A percentile compares a stretch with the other conserved stretches of the same genome.
phyloP scores from a whole-genome alignment of 2,329 filamentous ascomycete species.

The Beauveria brongniartii region DNA sequence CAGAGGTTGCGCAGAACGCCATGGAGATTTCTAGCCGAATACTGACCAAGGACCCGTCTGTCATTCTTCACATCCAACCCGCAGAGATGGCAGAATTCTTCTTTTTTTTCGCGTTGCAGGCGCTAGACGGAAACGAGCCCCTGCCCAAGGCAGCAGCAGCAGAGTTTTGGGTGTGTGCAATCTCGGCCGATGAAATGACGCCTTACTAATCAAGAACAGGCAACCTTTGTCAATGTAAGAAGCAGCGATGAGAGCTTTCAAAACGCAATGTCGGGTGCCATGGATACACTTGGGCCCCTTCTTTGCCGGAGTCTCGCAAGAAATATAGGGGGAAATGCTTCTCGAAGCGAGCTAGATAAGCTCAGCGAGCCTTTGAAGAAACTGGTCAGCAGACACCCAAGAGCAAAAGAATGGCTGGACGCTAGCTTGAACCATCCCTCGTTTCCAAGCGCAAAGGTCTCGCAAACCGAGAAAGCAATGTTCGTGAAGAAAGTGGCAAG shows the following conservation, averaged over 20 bases:
- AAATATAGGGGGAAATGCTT: constrained; percentile 60
- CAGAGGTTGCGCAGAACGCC: constrained; percentile 64
- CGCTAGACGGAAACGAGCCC: constrained; percentile 63
- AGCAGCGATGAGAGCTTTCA: background rate
- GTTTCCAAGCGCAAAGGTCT: constrained; percentile 54
- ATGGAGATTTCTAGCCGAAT: constrained; percentile 64
- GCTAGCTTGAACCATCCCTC: constrained; percentile 45
- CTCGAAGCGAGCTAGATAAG: constrained; percentile 64
- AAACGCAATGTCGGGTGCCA: constrained; percentile 37
- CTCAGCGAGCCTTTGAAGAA: constrained; percentile 65
- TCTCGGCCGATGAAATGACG: background rate
- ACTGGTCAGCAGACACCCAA: constrained; percentile 48
- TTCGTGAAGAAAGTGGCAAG: constrained; percentile 61
- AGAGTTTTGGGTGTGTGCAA: constrained; percentile 60
- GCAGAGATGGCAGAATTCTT: constrained; percentile 53
- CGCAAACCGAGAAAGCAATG: constrained; percentile 48
- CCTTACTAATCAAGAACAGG: background rate
- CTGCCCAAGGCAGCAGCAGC: constrained; percentile 67
- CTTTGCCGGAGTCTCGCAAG: constrained; percentile 52
- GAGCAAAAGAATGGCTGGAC: constrained; percentile 55
- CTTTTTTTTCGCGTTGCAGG: constrained; percentile 63
- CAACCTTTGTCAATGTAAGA: constrained; percentile 11
- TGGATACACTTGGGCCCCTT: constrained; percentile 52
- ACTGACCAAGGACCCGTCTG: constrained; percentile 50
- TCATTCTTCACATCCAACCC: constrained; percentile 52